These are phyloP conservation scores for Fusarium veterinarium DNA, from an alignment of 2,329 filamentous ascomycete species.

Conservation along the genomic window DNA sequence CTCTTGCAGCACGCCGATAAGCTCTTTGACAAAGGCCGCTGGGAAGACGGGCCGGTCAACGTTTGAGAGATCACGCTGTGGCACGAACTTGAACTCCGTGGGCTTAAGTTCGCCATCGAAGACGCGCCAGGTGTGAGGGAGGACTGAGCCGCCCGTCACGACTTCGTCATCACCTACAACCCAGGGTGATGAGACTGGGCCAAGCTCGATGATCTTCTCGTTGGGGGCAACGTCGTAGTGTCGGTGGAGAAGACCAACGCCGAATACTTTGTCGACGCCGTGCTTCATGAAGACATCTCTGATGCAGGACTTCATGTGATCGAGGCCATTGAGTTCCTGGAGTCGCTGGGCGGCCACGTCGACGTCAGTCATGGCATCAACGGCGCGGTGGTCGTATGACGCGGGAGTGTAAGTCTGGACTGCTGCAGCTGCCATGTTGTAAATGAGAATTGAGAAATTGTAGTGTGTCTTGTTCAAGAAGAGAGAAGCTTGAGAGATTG, in stretches of 20 bases:
- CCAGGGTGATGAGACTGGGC: neutral
- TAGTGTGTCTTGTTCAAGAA: neutral
- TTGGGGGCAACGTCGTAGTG: neutral
- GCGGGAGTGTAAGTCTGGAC: neutral
- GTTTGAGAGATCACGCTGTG: neutral
- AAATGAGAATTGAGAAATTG: neutral
- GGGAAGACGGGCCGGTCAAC: neutral
- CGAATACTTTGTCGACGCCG: neutral
- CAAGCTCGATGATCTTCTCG: neutral
- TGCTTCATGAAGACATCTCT: neutral
- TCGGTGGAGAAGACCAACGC: neutral
- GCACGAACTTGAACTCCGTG: neutral
- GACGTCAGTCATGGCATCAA: neutral
- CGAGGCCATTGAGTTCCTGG: neutral
- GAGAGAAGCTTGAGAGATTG: neutral
- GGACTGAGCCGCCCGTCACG: neutral
- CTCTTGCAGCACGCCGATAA: neutral
- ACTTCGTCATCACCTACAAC: neutral
- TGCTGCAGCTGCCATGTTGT: neutral
- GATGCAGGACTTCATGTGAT: neutral
- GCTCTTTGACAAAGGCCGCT: neutral
- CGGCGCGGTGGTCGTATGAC: neutral
- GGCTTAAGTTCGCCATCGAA: neutral
- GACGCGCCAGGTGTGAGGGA: neutral
- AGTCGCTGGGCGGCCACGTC: neutral